Conservation (phyloP, 441 rosid genomes). For the Arabidopsis hybrid region DNA sequence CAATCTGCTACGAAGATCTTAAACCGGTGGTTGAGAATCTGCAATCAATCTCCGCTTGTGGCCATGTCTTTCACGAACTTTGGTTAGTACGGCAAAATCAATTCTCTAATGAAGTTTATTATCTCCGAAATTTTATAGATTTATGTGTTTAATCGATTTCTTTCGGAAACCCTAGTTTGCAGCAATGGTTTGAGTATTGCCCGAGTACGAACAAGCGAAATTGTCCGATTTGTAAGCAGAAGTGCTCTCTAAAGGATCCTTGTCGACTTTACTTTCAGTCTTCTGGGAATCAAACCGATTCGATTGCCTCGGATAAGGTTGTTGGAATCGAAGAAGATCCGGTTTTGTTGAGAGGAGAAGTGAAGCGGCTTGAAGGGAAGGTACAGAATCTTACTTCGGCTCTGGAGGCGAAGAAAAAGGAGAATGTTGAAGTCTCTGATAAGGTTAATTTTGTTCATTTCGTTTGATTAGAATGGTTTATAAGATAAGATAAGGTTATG, state of each 20-base stretch:
- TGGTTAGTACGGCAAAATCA: slow-evolving; percentile 53
- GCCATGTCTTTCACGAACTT: slow-evolving; percentile 93
- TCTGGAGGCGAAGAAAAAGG: slow-evolving; percentile 57
- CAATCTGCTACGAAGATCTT: slow-evolving; percentile 93
- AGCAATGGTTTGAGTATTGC: slow-evolving; percentile 96
- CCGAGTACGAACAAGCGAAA: slow-evolving; percentile 62
- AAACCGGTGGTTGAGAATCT: slow-evolving; percentile 85
- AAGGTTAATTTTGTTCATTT: slow-evolving; percentile 56
- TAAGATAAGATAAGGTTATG: not conserved
- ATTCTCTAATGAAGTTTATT: not conserved
- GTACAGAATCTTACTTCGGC: slow-evolving; percentile 55
- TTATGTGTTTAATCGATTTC: not conserved
- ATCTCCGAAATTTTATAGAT: not conserved
- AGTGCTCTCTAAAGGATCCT: slow-evolving; percentile 55
- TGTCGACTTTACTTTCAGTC: slow-evolving; percentile 87
- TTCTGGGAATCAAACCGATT: slow-evolving; percentile 53
- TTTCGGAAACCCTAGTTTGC: slow-evolving; percentile 62
- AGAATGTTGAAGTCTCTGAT: slow-evolving; percentile 52
- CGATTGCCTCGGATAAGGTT: slow-evolving; percentile 39
- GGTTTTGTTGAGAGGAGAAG: slow-evolving; percentile 55
- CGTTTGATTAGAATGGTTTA: not conserved
- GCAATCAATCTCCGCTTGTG: slow-evolving; percentile 79
- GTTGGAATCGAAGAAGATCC: slow-evolving; percentile 57
- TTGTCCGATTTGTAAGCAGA: slow-evolving; percentile 94
- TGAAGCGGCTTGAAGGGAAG: slow-evolving; percentile 66